Conservation (phyloP, 2,329 filamentous ascomycete species). For the Ambrosiella xylebori region DNA sequence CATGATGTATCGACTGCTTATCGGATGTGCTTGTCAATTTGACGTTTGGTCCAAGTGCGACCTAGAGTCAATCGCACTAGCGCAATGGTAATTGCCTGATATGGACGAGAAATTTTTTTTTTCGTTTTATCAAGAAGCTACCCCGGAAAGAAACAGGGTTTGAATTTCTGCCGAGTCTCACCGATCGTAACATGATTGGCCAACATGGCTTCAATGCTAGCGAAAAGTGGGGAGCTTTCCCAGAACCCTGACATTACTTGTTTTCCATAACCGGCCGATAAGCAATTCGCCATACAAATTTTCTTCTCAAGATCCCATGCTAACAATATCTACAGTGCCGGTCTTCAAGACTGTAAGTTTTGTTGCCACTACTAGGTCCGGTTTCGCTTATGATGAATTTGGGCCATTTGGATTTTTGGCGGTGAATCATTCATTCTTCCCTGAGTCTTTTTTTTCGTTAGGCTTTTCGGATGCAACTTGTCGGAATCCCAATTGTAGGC, state of each 20-base stretch:
- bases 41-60: neutral
- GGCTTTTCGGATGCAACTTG: neutral
- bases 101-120: neutral
- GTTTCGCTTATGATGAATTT: neutral
- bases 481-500: neutral
- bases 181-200: neutral
- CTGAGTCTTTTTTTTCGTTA: neutral
- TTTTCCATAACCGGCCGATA: neutral
- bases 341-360: conserved; percentile 13
- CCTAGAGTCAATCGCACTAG: neutral
- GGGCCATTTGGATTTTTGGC: neutral
- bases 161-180: neutral
- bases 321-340: conserved; percentile 11
- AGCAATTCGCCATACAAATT: neutral
- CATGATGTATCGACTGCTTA: neutral
- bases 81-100: neutral
- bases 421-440: neutral
- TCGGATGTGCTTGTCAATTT: neutral
- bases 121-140: neutral
- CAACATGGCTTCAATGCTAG: neutral
- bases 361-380: neutral
- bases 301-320: neutral
- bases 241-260: neutral
- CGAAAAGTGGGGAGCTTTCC: neutral
- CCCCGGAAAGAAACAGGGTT: neutral